These are phyloP conservation scores for Buxus sempervirens DNA, from an alignment of 164 flowering plant genomes.

Conservation along the genomic window DNA sequence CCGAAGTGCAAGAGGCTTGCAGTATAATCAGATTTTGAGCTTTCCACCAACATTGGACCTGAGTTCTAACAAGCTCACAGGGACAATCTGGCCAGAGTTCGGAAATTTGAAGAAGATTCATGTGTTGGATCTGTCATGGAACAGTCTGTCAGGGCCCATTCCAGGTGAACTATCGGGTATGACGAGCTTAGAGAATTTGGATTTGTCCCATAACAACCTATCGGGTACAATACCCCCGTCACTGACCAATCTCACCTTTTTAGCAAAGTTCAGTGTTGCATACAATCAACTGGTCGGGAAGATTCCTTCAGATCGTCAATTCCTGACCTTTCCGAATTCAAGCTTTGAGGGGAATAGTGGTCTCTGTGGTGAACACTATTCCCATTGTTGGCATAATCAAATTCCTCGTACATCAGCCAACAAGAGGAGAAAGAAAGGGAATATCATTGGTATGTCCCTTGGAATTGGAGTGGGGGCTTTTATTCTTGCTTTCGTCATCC, in stretches of 20 bases:
- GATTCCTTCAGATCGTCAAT: slow-evolving; percentile 61
- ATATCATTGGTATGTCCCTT: slow-evolving; percentile 34
- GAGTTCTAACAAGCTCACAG: slow-evolving; percentile 42
- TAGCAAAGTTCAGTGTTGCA: slow-evolving; percentile 63
- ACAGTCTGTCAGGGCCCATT: slow-evolving; percentile 47
- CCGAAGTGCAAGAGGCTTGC: slow-evolving; percentile 28
- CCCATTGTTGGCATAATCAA: slow-evolving; percentile 19
- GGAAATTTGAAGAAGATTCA: slow-evolving; percentile 50
- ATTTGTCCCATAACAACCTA: slow-evolving; percentile 52
- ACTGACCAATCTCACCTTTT: slow-evolving; percentile 36
- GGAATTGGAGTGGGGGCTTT: slow-evolving; percentile 48
- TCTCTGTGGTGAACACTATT: slow-evolving; percentile 41
- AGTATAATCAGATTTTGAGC: slow-evolving; percentile 44
- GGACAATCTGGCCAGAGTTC: slow-evolving; percentile 57
- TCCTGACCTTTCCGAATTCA: slow-evolving; percentile 44
- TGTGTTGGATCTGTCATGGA: slow-evolving; percentile 39
- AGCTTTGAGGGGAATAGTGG: slow-evolving; percentile 60
- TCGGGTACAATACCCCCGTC: slow-evolving; percentile 49
- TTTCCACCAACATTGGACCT: slow-evolving; percentile 54
- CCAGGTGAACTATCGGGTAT: slow-evolving; percentile 43
- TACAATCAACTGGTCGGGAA: slow-evolving; percentile 48
- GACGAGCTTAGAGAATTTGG: slow-evolving; percentile 49
- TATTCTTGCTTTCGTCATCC: slow-evolving; percentile 29
- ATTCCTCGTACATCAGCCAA: background rate
- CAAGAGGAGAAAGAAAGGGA: slow-evolving; percentile 24